These are phyloP conservation scores for Mycena venus DNA, from an alignment of 768 basidiomycete genomes.

Conservation along the genomic window DNA sequence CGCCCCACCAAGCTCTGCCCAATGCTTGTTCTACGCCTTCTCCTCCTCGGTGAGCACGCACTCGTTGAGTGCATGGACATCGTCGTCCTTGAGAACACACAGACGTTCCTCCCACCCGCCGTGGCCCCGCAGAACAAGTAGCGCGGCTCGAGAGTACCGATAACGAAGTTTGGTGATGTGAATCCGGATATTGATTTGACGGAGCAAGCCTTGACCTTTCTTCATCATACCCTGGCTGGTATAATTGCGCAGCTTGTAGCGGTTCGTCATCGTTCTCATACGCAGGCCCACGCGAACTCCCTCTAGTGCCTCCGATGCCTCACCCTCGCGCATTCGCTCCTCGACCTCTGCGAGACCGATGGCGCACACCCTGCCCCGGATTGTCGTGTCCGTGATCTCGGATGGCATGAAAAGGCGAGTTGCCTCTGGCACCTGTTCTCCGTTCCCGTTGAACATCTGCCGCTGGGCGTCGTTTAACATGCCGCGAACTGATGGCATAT, in stretches of 20 bases:
- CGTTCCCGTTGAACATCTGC: neutral
- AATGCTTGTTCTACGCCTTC: neutral
- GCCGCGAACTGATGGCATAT: neutral
- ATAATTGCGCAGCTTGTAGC: neutral
- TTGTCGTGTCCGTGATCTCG: neutral
- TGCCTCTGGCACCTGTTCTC: neutral
- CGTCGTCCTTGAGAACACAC: neutral
- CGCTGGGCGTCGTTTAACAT: neutral
- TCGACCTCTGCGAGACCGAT: neutral
- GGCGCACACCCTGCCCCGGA: neutral
- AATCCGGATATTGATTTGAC: neutral
- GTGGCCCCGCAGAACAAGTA: neutral
- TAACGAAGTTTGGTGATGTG: too few species aligned
- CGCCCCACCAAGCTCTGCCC: neutral
- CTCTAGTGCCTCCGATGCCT: neutral
- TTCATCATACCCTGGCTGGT: neutral
- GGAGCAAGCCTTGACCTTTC: neutral
- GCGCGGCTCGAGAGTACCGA: neutral
- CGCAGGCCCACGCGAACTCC: neutral
- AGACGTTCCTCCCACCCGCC: neutral
- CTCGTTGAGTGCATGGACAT: neutral
- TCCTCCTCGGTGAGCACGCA: neutral
- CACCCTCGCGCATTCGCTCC: neutral
- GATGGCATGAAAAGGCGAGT: neutral
- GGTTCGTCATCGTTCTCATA: neutral